Conservation (phyloP, 2,329 filamentous ascomycete species). For the Penicillium palitans region DNA sequence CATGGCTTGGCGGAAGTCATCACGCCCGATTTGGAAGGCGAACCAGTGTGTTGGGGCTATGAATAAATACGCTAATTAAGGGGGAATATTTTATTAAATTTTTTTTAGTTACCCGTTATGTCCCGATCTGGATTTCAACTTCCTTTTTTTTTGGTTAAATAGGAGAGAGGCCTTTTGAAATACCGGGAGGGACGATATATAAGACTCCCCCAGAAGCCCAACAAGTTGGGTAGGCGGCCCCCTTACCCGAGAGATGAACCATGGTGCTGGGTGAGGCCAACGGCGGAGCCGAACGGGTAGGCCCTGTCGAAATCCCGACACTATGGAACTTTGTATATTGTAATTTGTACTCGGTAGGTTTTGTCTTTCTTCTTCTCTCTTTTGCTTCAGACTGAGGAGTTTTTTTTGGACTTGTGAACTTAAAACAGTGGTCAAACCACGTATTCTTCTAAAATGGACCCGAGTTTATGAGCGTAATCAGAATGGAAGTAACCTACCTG, state of each 20-base stretch:
- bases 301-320: slow-evolving; percentile 28
- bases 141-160: not conserved
- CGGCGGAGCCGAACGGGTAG: slow-evolving; percentile 14
- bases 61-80: not conserved
- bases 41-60: not conserved
- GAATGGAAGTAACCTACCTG: not conserved
- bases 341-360: not conserved
- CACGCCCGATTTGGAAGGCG: not conserved
- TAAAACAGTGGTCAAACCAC: not conserved
- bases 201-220: not conserved
- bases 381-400: not conserved
- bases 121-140: not conserved
- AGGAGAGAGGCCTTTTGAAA: not conserved
- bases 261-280: slow-evolving; percentile 36
- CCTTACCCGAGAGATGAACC: slow-evolving; percentile 35
- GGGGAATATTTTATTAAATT: too few relatives aligned
- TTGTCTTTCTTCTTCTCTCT: not conserved
- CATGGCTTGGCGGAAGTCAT: not conserved
- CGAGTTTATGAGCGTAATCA: not conserved
- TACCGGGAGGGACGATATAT: not conserved
- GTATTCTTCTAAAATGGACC: not conserved
- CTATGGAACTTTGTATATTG: slow-evolving; percentile 20
- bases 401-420: not conserved
- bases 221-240: not conserved
- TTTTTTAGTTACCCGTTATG: not conserved